Base-by-base conservation (phyloP, 306 rosid genomes). In the Cercis canadensis region DNA sequence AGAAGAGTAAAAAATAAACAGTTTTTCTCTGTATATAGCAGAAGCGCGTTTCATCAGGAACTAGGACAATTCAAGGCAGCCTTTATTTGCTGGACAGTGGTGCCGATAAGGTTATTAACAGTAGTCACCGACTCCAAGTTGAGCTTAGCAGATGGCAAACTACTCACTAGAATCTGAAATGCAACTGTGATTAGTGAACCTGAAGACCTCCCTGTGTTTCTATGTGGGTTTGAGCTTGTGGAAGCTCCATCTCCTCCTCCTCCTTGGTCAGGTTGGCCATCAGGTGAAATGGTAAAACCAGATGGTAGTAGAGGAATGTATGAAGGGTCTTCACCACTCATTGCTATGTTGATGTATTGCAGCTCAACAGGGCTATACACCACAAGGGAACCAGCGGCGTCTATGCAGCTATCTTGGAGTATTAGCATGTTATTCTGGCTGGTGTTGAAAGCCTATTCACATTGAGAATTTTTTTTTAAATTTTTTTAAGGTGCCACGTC, bases 391-490 rank as follows among this genome's bases (percentile, higher is more conserved):
- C 98, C 97, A 0, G 97, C 86, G 0, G 95, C 62, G 81, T 94
- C 98, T 61, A 86, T 80, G 87, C 97, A 90, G 54, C 97, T 90
- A 84, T 94, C 97, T 73, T 94, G 98, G n/a, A 94, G 98, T 29
- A 94, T 89, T 69, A 94, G 47, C 92, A 84, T 90, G 87, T 90
- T 94, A 90, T 87, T 94, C 73, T 94, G 98, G 70, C 92, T 86
- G 0, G 92, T 84, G 82, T 90, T 90, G 81, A 81, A 82, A 0
- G 92, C 98, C 97, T 91, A 8, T 59, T 33, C 14, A 31, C 14
- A 34, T 1, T 41, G n/a, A n/a, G n/a, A n/a, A n/a, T n/a, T n/a
- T n/a, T n/a, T n/a, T n/a, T n/a, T n/a, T n/a, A n/a, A n/a, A n/a
- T n/a, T n/a, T n/a, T n/a, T n/a, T n/a, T n/a, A n/a, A n/a, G n/a